Percentiles rank a stretch among this genome's conserved stretches.
Evolutionary conservation across 1,284 basidiomycete genomes (phyloP).

Genomic region (Hemileia vastatrix): DNA sequence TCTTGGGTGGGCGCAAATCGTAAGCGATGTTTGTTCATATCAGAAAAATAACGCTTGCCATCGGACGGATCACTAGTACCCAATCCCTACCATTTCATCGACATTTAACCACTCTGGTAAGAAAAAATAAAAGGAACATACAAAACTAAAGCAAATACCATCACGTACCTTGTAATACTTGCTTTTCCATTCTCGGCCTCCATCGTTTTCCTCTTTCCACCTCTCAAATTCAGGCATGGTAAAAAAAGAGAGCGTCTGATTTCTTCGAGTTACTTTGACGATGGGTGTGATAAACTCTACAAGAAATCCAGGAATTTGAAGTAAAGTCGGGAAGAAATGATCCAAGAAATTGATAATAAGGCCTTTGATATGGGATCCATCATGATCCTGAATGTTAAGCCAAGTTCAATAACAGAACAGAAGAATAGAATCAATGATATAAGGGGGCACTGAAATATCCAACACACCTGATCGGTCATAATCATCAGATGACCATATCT

Average conservation of each 20-base stretch:
- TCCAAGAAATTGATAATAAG: conserved; percentile 97
- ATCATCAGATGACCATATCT: conserved; percentile 97
- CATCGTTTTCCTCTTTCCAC: conserved; percentile 74
- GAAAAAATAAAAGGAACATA: not conserved
- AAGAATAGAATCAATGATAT: conserved; percentile 9
- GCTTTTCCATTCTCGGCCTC: conserved; percentile 72
- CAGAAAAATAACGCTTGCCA: conserved; percentile 83
- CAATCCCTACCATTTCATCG: conserved; percentile 59
- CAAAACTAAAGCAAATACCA: conserved; percentile 5
- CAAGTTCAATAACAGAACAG: not conserved
- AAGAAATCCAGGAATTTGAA: conserved; percentile 83
- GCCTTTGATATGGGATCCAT: conserved; percentile 99
- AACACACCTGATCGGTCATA: conserved; percentile 91
- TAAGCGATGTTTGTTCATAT: conserved; percentile 88
- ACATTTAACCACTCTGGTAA: not conserved
- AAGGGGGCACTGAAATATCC: conserved; percentile 5
- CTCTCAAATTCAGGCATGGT: conserved; percentile 94
- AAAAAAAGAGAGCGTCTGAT: conserved; percentile 78
- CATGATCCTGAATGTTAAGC: conserved; percentile 66
- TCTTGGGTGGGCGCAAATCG: conserved; percentile 72
- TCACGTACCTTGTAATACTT: conserved; percentile 87
- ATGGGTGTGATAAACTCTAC: conserved; percentile 99
- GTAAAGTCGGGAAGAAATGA: conserved; percentile 88
- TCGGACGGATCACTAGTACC: conserved; percentile 84
- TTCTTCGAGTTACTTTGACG: conserved; percentile 76